Conservation (phyloP, 768 basidiomycete genomes). For the Phanerochaete carnosa region DNA sequence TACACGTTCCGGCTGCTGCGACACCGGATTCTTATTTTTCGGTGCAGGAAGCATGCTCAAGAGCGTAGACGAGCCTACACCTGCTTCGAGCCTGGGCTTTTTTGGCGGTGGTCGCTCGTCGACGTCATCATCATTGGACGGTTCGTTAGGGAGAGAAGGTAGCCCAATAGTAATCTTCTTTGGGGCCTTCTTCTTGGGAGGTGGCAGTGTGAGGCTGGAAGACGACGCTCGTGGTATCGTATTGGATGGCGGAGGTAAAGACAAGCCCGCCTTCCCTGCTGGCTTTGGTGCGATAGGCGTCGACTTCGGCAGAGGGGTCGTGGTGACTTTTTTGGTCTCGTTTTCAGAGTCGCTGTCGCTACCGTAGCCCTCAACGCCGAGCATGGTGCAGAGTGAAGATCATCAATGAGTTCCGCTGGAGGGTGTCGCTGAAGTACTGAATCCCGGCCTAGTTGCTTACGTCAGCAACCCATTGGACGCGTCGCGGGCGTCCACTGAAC, state of each 20-base stretch:
- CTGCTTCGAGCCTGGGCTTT: conserved; percentile 45
- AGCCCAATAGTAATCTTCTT: conserved; percentile 61
- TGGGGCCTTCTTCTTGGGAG: conserved; percentile 49
- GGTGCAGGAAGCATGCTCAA: conserved; percentile 76
- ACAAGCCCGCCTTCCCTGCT: conserved; percentile 30
- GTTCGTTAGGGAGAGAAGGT: conserved; percentile 40
- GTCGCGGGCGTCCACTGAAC: conserved; percentile 14
- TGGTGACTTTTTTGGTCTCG: conserved; percentile 25
- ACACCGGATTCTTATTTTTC: conserved; percentile 49
- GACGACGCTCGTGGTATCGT: neutral
- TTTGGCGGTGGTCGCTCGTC: conserved; percentile 50
- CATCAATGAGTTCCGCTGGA: neutral
- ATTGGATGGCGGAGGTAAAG: conserved; percentile 32
- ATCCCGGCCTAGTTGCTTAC: neutral
- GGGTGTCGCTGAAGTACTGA: too few species aligned
- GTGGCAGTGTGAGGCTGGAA: conserved; percentile 26
- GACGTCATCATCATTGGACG: conserved; percentile 37
- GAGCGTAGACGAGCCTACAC: conserved; percentile 62
- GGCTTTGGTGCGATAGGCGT: conserved; percentile 21
- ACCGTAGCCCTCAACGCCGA: conserved; percentile 75
- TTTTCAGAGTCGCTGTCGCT: conserved; percentile 65
- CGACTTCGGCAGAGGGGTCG: conserved; percentile 8
- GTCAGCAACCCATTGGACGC: conserved; percentile 13
- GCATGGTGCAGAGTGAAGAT: conserved; percentile 40
- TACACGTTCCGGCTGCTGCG: conserved; percentile 45